A percentile compares a stretch with the other conserved stretches of the same genome.
Conservation (phyloP, 1,139 yeast genomes). For the Hanseniaspora sp. region DNA sequence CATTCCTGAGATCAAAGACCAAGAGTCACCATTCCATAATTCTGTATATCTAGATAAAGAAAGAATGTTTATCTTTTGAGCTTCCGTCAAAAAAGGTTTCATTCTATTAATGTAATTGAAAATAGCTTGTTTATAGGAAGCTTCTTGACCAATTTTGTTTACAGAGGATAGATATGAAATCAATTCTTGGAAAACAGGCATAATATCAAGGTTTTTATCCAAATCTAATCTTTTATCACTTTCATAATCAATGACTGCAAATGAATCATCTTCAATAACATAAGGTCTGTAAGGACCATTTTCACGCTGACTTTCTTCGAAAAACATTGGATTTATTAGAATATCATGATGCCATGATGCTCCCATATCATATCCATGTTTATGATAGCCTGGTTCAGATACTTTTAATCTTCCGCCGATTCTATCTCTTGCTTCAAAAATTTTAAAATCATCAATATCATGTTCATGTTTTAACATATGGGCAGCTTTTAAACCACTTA, state of each 20-base stretch:
- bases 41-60: constrained; percentile 50
- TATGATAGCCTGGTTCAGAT: constrained; percentile 28
- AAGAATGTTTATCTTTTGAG: constrained; percentile 43
- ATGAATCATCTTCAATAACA: constrained; percentile 39
- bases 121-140: constrained; percentile 41
- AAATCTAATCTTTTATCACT: constrained; percentile 28
- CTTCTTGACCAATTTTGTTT: constrained; percentile 23
- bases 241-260: constrained; percentile 28
- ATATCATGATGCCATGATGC: constrained; percentile 90
- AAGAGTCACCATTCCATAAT: constrained; percentile 67
- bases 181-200: constrained; percentile 46
- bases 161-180: constrained; percentile 33
- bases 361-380: constrained; percentile 53
- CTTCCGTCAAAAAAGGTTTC: constrained; percentile 39
- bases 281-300: constrained; percentile 21
- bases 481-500: constrained; percentile 72
- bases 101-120: constrained; percentile 41
- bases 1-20: constrained; percentile 56
- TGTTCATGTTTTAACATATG: constrained; percentile 37
- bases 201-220: constrained; percentile 30
- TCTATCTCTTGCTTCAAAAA: constrained; percentile 49
- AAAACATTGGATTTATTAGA: constrained; percentile 52
- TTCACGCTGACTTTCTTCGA: constrained; percentile 36
- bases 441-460: constrained; percentile 37
- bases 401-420: constrained; percentile 52